These are phyloP conservation scores for Malassezia furfur DNA, from an alignment of 1,284 basidiomycete species.

Conservation along the genomic window DNA sequence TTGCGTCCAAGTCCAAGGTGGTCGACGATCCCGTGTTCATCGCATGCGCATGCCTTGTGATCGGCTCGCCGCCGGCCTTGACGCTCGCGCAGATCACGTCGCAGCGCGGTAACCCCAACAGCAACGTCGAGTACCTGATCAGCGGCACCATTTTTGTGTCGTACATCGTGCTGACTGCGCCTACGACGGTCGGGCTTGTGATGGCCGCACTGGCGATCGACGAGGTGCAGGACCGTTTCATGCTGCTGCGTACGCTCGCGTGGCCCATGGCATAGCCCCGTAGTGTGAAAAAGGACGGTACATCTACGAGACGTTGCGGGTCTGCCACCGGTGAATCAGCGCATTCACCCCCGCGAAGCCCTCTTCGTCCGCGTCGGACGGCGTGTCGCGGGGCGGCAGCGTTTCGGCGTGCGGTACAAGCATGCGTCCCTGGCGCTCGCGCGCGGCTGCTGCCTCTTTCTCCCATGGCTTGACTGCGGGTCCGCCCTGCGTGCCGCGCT, in stretches of 20 bases:
- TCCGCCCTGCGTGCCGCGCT: not conserved
- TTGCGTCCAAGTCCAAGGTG: slow-evolving; percentile 20
- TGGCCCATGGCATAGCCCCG: not conserved
- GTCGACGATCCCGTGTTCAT: slow-evolving; percentile 65
- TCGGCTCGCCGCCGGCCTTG: slow-evolving; percentile 66
- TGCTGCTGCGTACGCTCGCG: not conserved
- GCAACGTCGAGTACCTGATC: slow-evolving; percentile 81
- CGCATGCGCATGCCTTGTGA: slow-evolving; percentile 63
- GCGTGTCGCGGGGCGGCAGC: not conserved
- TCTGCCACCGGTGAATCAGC: slow-evolving; percentile 13
- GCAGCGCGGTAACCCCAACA: slow-evolving; percentile 61
- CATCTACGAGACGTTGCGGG: not conserved
- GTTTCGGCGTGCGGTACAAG: too few relatives aligned
- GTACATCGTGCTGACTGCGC: slow-evolving; percentile 40
- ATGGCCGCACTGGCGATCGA: slow-evolving; percentile 35
- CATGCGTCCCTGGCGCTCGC: not conserved
- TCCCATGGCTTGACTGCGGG: not conserved
- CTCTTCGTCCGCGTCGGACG: not conserved
- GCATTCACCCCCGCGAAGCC: slow-evolving; percentile 7
- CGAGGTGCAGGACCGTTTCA: slow-evolving; percentile 19
- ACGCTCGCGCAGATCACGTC: slow-evolving; percentile 65
- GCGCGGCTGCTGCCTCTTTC: not conserved
- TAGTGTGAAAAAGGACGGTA: not conserved
- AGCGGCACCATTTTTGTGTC: slow-evolving; percentile 51
- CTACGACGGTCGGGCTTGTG: slow-evolving; percentile 38